Evolutionary conservation across 805 yeast genomes (phyloP).

Genomic region (Peterozyma toletana): DNA sequence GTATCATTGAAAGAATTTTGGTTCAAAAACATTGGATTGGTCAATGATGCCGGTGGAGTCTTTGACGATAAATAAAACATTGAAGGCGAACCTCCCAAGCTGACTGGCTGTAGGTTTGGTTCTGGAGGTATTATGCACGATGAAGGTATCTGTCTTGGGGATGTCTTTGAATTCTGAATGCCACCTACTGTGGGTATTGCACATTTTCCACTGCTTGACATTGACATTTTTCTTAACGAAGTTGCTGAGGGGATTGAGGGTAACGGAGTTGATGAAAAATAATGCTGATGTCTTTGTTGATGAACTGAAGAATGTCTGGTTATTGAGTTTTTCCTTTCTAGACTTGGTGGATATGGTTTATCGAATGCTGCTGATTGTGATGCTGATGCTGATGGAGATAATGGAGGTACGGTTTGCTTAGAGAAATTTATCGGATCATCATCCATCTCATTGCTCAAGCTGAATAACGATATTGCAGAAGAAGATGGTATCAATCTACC

Average conservation of each 20-base stretch:
- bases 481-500: conserved; percentile 26
- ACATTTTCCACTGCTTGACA: not conserved
- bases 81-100: conserved; percentile 49
- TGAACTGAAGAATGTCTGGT: conserved; percentile 2
- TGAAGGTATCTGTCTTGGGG: conserved; percentile 8
- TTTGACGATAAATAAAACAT: conserved; percentile 44
- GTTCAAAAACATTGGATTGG: conserved; percentile 16
- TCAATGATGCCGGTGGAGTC: conserved; percentile 37
- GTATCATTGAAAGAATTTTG: conserved; percentile 10
- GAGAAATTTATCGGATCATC: not conserved
- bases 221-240: not conserved
- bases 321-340: conserved; percentile 5
- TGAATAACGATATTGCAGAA: conserved; percentile 26
- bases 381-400: not conserved
- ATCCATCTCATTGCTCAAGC: conserved; percentile 16
- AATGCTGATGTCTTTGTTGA: conserved; percentile 8
- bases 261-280: conserved; percentile 6
- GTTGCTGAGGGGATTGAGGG: conserved; percentile 1
- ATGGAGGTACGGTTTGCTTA: not conserved
- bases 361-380: not conserved
- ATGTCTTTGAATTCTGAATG: not conserved
- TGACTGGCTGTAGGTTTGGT: conserved; percentile 34
- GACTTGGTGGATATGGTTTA: too few species aligned
- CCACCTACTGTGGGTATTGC: not conserved
- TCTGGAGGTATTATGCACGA: conserved; percentile 7